Evolutionary conservation across 495 filamentous ascomycete species (phyloP).

Genomic region (Penicillium chermesinum): DNA sequence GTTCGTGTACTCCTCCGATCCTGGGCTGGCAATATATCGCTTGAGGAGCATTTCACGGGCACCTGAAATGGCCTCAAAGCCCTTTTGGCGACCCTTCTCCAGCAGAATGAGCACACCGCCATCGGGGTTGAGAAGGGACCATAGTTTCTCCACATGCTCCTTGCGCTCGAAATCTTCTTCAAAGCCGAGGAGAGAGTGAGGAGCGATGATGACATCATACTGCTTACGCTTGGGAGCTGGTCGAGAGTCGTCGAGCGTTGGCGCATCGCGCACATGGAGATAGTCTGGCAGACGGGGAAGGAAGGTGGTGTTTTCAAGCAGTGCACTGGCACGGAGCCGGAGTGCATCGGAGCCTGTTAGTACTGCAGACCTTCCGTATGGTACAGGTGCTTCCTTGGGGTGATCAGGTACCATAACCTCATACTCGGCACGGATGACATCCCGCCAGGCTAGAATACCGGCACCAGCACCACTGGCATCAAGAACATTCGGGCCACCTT

Average conservation of each 20-base stretch:
- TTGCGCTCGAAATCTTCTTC: constrained; percentile 70
- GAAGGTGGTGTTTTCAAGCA: constrained; percentile 87
- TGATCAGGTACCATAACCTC: constrained; percentile 51
- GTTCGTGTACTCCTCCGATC: constrained; percentile 41
- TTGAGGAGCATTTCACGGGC: constrained; percentile 74
- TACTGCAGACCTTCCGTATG: constrained; percentile 57
- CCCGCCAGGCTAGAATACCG: constrained; percentile 77
- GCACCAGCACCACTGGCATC: constrained; percentile 85
- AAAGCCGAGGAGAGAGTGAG: constrained; percentile 71
- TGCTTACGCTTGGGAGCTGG: constrained; percentile 59
- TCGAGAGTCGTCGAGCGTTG: constrained; percentile 41
- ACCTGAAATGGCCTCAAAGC: constrained; percentile 86
- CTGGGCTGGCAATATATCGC: constrained; percentile 66
- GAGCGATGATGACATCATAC: constrained; percentile 86
- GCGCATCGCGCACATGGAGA: constrained; percentile 52
- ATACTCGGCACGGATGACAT: constrained; percentile 76
- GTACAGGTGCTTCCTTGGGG: constrained; percentile 33
- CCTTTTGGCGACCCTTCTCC: constrained; percentile 86
- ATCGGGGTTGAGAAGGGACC: constrained; percentile 75
- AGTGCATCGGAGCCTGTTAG: constrained; percentile 59
- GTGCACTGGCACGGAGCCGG: constrained; percentile 65
- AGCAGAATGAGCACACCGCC: constrained; percentile 84
- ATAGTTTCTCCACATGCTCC: constrained; percentile 74
- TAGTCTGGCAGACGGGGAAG: constrained; percentile 91
- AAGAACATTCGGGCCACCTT: constrained; percentile 70